A percentile compares a stretch with the other conserved stretches of the same genome.
Conservation (phyloP, 164 flowering plant species). For the Sextonia rubra region DNA sequence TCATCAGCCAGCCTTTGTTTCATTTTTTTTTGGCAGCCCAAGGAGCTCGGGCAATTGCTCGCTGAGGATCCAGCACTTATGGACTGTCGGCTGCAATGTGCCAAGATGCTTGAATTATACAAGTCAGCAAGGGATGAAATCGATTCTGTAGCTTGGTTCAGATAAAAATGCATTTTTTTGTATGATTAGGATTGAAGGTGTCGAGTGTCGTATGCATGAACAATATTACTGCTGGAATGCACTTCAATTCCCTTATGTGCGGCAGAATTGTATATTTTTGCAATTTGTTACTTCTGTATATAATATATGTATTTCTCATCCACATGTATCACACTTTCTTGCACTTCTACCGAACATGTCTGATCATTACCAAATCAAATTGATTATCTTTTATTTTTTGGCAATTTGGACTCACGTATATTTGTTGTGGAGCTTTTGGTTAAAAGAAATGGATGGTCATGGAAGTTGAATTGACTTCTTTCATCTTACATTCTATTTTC, state of each 20-base stretch:
- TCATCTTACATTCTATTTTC: no score
- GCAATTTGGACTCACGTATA: no score
- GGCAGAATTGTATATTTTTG: background rate
- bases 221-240: background rate
- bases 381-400: no score
- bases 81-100: slow-evolving; percentile 73
- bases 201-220: no score
- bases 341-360: no score
- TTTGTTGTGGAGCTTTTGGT: no score
- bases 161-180: slow-evolving; percentile 9
- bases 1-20: background rate
- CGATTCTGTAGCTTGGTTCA: slow-evolving; percentile 71
- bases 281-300: no score
- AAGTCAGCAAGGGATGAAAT: slow-evolving; percentile 87
- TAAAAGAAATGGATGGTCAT: no score
- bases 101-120: slow-evolving; percentile 80
- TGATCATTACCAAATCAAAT: no score
- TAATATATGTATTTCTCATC: no score
- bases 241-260: background rate
- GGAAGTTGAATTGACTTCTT: no score
- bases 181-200: background rate
- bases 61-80: slow-evolving; percentile 88
- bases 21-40: slow-evolving; percentile 35
- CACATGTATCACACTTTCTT: no score
- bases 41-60: slow-evolving; percentile 57